Percentiles rank a stretch among this genome's conserved stretches.
These are phyloP conservation scores for Starmerella tilneyi DNA, from an alignment of 805 yeast genomes.

Conservation along the genomic window DNA sequence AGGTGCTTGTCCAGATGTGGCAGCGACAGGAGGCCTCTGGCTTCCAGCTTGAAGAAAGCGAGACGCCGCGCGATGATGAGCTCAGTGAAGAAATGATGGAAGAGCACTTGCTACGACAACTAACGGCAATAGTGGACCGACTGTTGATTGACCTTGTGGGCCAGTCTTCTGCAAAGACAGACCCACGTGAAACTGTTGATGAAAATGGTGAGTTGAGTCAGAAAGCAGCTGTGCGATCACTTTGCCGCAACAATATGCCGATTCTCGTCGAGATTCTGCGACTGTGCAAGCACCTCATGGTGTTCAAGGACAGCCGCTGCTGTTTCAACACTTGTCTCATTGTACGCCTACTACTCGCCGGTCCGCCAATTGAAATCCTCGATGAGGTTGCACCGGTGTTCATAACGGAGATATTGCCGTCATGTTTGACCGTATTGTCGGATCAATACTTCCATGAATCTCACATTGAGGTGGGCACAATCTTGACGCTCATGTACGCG, in stretches of 20 bases:
- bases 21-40: conserved; percentile 45
- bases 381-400: conserved; percentile 64
- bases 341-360: conserved; percentile 52
- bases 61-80: conserved; percentile 60
- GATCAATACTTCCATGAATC: conserved; percentile 77
- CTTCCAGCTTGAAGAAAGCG: conserved; percentile 34
- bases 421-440: conserved; percentile 54
- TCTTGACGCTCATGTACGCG: conserved; percentile 69
- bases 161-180: conserved; percentile 48
- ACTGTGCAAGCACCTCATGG: conserved; percentile 63
- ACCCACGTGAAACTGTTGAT: conserved; percentile 31
- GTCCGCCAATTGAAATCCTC: conserved; percentile 47
- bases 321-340: conserved; percentile 81
- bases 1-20: conserved; percentile 70
- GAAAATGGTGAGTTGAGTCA: conserved; percentile 36
- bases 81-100: conserved; percentile 97
- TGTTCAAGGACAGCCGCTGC: conserved; percentile 82
- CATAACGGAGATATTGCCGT: conserved; percentile 55
- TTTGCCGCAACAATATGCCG: conserved; percentile 53
- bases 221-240: conserved; percentile 48
- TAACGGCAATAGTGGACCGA: conserved; percentile 84
- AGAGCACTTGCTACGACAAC: conserved; percentile 83
- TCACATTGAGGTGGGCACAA: conserved; percentile 84
- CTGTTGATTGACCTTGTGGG: conserved; percentile 80
- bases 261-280: conserved; percentile 70